phyloP scores from a whole-genome alignment of 768 basidiomycete species.

The Lyophyllum semitale region DNA sequence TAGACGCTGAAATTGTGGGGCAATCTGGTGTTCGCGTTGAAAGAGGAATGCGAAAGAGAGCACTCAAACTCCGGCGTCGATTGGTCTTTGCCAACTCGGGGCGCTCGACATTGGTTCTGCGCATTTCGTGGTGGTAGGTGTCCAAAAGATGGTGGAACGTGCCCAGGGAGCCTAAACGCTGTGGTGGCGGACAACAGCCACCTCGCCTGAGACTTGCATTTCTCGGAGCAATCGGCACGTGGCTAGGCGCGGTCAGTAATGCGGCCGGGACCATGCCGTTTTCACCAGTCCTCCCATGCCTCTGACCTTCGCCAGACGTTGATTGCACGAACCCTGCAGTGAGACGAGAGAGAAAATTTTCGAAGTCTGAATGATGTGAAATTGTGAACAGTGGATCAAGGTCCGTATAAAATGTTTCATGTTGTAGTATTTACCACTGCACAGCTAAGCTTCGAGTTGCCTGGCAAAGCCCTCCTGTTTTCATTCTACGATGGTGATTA shows the following conservation, averaged over 20 bases:
- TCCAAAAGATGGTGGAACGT: background rate
- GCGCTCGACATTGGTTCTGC: constrained; percentile 1
- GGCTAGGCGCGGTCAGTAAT: background rate
- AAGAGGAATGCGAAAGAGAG: constrained; percentile 35
- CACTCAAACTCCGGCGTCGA: constrained; percentile 32
- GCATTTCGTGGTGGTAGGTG: constrained; percentile 1
- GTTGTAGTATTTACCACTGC: too few species aligned
- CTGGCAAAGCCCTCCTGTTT: too few species aligned
- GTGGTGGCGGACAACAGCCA: background rate
- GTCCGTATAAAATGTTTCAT: too few species aligned
- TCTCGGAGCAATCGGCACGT: background rate
- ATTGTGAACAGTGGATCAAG: too few species aligned
- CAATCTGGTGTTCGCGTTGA: constrained; percentile 28
- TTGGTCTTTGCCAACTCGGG: constrained; percentile 11
- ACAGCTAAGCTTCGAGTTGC: too few species aligned
- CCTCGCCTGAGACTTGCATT: background rate
- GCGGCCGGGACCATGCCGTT: too few species aligned
- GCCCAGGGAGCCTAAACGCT: background rate
- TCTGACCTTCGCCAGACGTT: too few species aligned
- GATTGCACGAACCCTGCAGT: too few species aligned
- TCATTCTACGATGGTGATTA: too few species aligned
- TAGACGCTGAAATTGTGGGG: constrained; percentile 23
- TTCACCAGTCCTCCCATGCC: too few species aligned
- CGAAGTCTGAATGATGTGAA: too few species aligned
- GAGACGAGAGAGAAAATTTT: too few species aligned